phyloP scores from a whole-genome alignment of 805 yeast species.

The Sugiyamaella smithiae region DNA sequence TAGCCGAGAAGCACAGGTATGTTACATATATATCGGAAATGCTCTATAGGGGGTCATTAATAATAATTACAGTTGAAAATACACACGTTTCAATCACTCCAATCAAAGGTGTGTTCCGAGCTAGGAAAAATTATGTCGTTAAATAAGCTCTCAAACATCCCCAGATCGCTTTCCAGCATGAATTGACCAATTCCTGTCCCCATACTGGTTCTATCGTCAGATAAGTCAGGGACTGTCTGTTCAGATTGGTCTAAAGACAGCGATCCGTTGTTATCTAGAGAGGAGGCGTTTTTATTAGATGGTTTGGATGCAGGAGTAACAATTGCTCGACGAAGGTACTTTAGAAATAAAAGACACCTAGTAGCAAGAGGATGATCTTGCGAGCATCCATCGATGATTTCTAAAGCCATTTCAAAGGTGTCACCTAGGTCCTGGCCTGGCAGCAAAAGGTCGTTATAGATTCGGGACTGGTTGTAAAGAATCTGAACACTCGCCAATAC shows the following conservation, averaged over 20 bases:
- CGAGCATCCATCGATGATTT: not conserved
- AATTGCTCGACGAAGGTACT: not conserved
- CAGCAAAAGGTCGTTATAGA: not conserved
- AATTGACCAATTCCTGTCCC: no score
- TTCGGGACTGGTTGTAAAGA: not conserved
- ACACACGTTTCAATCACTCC: no score
- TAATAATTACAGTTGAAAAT: no score
- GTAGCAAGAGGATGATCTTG: not conserved
- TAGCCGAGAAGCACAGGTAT: no score
- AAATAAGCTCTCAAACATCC: not conserved
- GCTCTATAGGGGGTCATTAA: no score
- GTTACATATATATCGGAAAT: no score
- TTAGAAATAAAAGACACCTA: not conserved
- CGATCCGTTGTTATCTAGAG: not conserved
- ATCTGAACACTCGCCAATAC: not conserved
- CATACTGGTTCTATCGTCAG: not conserved
- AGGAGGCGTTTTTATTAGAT: not conserved
- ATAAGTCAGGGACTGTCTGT: no score
- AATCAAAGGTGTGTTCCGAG: no score
- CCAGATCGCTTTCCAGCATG: not conserved
- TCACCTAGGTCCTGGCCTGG: not conserved
- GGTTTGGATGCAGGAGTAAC: not conserved
- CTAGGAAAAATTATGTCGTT: no score
- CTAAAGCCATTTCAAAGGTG: not conserved
- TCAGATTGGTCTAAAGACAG: not conserved